Conservation (phyloP, 306 rosid genomes). For the Lathyrus tuberosus region DNA sequence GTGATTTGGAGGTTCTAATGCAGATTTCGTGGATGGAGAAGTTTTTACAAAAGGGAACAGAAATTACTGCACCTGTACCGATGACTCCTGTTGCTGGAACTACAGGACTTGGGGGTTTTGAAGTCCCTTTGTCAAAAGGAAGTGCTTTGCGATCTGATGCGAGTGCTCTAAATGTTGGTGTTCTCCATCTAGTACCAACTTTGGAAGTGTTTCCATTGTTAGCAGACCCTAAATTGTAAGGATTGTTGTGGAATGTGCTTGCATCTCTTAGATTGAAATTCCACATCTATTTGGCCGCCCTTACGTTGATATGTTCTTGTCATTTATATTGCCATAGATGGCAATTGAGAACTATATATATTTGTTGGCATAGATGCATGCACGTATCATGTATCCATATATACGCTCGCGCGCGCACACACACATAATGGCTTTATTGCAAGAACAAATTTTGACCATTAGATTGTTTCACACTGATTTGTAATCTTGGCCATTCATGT, state of each 20-base stretch:
- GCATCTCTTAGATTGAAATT: slow-evolving; percentile 14
- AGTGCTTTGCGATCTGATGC: slow-evolving; percentile 89
- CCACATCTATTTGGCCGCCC: slow-evolving; percentile 20
- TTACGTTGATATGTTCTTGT: slow-evolving; percentile 29
- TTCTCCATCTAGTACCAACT: slow-evolving; percentile 90
- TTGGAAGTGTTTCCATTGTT: slow-evolving; percentile 94
- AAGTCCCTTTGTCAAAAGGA: slow-evolving; percentile 91
- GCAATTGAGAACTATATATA: slow-evolving; percentile 8
- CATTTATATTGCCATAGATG: slow-evolving; percentile 34
- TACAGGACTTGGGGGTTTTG: slow-evolving; percentile 99
- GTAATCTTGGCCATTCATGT: slow-evolving; percentile 2
- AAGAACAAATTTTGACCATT: slow-evolving; percentile 8
- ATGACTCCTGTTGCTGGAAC: slow-evolving; percentile 90
- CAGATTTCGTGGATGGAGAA: slow-evolving; percentile 99
- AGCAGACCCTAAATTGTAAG: slow-evolving; percentile 84
- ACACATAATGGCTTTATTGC: slow-evolving; percentile 4
- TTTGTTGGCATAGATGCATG: not conserved
- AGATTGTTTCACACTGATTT: not conserved
- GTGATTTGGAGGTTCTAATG: slow-evolving; percentile 36
- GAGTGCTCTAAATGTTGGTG: slow-evolving; percentile 93
- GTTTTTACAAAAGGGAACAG: slow-evolving; percentile 86
- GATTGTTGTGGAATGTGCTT: slow-evolving; percentile 14
- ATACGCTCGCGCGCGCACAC: not conserved
- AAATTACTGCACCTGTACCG: slow-evolving; percentile 98
- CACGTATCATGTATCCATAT: not conserved